Evolutionary conservation across 2,329 filamentous ascomycete genomes (phyloP), one percentile per base, ranked within the genome.

Genomic region (Chrysoporthe cubensis): DNA sequence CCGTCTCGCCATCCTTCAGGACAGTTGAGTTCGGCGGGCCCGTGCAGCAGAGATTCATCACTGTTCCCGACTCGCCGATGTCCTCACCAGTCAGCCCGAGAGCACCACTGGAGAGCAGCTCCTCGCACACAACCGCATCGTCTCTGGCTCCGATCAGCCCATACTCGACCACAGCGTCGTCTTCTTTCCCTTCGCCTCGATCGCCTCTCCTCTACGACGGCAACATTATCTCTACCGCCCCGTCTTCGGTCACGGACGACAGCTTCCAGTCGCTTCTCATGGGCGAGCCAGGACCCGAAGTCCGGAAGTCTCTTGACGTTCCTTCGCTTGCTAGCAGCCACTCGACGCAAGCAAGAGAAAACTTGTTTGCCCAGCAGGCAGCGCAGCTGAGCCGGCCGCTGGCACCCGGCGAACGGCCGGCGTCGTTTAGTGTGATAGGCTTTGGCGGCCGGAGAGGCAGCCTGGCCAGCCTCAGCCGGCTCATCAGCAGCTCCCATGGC

Each of bases 251-350:
- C 56, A 86, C 87, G 0, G 91, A 94, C 70, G 91, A 91, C 71
- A 90, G 88, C 48, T 90, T 92, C 75, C 88, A 89, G 67, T 93
- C 91, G 2, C 81, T 92, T 43, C 82, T 92, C 6, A 86, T 93
- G 77, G 90, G 91, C 64, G 91, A 94, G 71, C 90, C 90, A 26
- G 90, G 90, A 0, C 91, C 90, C 0, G 91, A 93, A 73, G 80
- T 88, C 7, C 88, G 91, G 59, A 86, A 91, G 46, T 94, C 91
- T 0, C 74, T 77, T 71, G 91, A 92, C 72, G 88, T 92, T 16
- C 91, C 91, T 2, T 94, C 91, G 1, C 79, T 90, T 71, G 92
- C 90, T 1, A 93, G 90, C 74, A 93, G 90, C 75, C 89, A 90
- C 72, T 94, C 92, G 11, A 93, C 90, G 11, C 92, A 90, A 87